Conservation (phyloP, 345 rosid genomes). For the Citrus trifoliata region DNA sequence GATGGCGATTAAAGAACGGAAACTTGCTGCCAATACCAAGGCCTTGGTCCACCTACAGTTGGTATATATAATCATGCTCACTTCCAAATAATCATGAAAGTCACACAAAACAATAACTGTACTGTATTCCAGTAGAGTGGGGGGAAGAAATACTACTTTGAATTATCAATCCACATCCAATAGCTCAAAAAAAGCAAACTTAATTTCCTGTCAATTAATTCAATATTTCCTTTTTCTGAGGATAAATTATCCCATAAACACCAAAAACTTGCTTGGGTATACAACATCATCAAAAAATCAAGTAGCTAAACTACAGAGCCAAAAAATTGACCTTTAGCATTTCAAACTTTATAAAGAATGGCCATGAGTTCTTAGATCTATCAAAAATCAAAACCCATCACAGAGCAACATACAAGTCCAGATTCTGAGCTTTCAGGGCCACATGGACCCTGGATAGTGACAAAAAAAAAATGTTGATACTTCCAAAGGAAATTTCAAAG, state of each 20-base stretch:
- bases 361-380: background rate
- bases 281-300: background rate
- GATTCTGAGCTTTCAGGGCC: background rate
- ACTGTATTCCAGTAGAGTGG: background rate
- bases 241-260: background rate
- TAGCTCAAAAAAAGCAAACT: background rate
- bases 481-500: background rate
- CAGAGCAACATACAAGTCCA: background rate
- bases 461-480: background rate
- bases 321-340: background rate
- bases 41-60: conserved; percentile 91
- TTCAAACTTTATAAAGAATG: background rate
- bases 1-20: conserved; percentile 98
- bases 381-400: background rate
- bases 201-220: no score
- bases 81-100: background rate
- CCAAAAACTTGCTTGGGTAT: background rate
- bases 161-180: background rate
- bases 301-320: background rate
- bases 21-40: conserved; percentile 92
- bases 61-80: conserved; percentile 17
- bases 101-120: background rate
- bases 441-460: background rate
- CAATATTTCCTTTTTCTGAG: no score
- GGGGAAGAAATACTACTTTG: background rate